phyloP scores from a whole-genome alignment of 768 basidiomycete genomes.

The Termitomyces sp. region DNA sequence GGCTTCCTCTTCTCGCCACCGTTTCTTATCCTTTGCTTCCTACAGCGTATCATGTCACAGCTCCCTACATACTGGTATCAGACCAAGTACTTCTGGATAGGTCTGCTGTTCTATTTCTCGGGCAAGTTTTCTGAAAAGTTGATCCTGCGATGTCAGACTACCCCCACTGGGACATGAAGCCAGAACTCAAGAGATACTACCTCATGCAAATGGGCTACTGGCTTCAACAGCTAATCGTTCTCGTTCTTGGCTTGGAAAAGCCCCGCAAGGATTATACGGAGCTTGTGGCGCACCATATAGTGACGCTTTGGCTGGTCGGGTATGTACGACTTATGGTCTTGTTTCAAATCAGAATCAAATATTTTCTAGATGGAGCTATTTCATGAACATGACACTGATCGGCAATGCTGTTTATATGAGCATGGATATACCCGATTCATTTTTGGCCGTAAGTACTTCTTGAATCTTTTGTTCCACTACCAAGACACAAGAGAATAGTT shows the following conservation, averaged over 20 bases:
- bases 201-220: constrained; percentile 92
- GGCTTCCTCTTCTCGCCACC: neutral
- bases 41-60: constrained; percentile 74
- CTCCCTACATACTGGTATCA: constrained; percentile 84
- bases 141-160: constrained; percentile 49
- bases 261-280: constrained; percentile 89
- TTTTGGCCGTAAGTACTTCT: constrained; percentile 64
- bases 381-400: constrained; percentile 75
- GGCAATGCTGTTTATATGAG: constrained; percentile 92
- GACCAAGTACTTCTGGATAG: constrained; percentile 81
- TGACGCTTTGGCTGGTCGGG: constrained; percentile 93
- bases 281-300: constrained; percentile 84
- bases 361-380: constrained; percentile 71
- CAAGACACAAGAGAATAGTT: constrained; percentile 33
- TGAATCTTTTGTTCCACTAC: neutral
- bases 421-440: constrained; percentile 94
- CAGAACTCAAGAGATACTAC: constrained; percentile 86
- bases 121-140: neutral
- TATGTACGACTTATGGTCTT: constrained; percentile 29
- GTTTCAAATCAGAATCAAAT: neutral
- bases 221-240: constrained; percentile 88
- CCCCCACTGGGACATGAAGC: constrained; percentile 85
- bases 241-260: constrained; percentile 84
- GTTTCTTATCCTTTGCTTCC: neutral
- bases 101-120: constrained; percentile 27